Percentiles rank a stretch among this genome's conserved stretches.
These are phyloP conservation scores for Galerina marginata DNA, from an alignment of 768 basidiomycete species.

Conservation along the genomic window DNA sequence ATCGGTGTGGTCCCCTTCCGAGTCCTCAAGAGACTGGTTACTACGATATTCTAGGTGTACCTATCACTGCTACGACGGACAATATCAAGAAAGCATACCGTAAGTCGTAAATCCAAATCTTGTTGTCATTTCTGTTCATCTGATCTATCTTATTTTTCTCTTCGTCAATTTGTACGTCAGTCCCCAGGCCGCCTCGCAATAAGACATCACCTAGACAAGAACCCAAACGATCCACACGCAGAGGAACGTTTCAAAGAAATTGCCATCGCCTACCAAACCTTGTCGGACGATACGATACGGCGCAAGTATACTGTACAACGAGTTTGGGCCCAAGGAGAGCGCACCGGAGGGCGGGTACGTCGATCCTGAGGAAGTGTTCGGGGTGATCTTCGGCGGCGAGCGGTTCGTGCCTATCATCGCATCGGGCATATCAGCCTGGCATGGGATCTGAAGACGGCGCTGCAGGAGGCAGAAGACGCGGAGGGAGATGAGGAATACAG, in stretches of 20 bases:
- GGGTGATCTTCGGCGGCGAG: constrained; percentile 90
- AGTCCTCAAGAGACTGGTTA: constrained; percentile 69
- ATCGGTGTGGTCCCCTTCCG: too few species aligned
- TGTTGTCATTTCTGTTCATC: not conserved
- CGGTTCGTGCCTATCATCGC: constrained; percentile 85
- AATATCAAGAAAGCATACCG: constrained; percentile 94
- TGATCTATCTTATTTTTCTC: not conserved
- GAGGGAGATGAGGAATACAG: constrained; percentile 50
- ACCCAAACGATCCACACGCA: constrained; percentile 83
- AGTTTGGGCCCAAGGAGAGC: constrained; percentile 86
- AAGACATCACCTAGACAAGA: constrained; percentile 93
- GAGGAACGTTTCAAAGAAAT: constrained; percentile 90
- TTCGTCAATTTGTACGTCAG: not conserved
- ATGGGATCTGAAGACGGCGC: constrained; percentile 89
- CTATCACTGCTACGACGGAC: constrained; percentile 75
- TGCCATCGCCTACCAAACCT: constrained; percentile 87
- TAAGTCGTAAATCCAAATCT: constrained; percentile 36
- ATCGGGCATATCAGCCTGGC: constrained; percentile 90
- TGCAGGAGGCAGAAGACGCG: constrained; percentile 85
- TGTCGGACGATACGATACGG: constrained; percentile 77
- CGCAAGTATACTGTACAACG: constrained; percentile 92
- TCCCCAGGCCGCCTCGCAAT: constrained; percentile 77
- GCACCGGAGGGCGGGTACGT: constrained; percentile 85
- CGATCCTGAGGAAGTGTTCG: constrained; percentile 83
- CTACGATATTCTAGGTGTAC: constrained; percentile 83